Evolutionary conservation across 1,139 yeast species (phyloP).

Genomic region (Arxiozyma telluris): DNA sequence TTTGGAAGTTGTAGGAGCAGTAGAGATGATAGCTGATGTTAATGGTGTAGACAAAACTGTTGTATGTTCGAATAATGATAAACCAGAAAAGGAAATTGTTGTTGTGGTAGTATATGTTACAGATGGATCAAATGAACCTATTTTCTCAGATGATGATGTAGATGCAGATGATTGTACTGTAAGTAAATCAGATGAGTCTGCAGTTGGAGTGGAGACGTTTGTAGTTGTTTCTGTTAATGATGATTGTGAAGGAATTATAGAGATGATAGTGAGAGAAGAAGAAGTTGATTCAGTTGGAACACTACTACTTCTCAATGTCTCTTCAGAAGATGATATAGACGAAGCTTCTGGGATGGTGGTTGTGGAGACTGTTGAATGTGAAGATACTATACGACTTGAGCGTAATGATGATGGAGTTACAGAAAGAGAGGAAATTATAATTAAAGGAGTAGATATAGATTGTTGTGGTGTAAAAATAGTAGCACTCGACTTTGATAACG

Average conservation of each 20-base stretch:
- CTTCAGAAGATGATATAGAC: not conserved
- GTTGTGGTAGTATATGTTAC: conserved; percentile 1
- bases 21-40: not conserved
- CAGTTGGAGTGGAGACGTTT: not conserved
- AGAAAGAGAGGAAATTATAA: not conserved
- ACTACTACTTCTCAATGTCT: too few relatives aligned
- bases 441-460: not conserved
- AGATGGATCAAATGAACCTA: not conserved
- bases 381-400: not conserved
- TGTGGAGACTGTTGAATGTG: too few relatives aligned
- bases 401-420: not conserved
- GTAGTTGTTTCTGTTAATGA: not conserved
- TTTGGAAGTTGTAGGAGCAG: not conserved
- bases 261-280: not conserved
- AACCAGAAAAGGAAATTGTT: not conserved
- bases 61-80: not conserved
- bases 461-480: not conserved
- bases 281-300: not conserved
- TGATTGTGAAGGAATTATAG: not conserved
- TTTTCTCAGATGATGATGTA: not conserved
- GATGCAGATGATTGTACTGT: not conserved
- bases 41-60: not conserved
- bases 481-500: not conserved
- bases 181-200: not conserved
- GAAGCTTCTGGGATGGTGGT: not conserved